Evolutionary conservation across 75 land plant species (phyloP), one percentile per base, ranked within the genome.

Genomic region (Isoetes taiwanensis): DNA sequence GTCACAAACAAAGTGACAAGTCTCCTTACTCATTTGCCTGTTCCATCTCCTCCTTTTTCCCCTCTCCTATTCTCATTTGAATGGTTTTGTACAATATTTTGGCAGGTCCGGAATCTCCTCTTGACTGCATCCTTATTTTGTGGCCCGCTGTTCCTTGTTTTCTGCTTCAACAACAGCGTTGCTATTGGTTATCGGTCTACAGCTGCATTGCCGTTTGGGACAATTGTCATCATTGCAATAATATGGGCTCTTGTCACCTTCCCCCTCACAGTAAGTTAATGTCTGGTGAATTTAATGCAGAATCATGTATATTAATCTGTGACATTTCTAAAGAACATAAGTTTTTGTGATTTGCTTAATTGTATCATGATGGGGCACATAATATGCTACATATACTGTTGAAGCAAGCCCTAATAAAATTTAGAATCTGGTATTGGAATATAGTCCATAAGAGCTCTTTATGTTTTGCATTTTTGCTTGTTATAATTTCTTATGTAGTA

Each of bases 211-310:
- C 85, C 88, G 30, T 80, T 81, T 46, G 79, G 74, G 26, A 78
- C 81, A 3, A 78, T 78, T 20, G 40, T 78, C n/a, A 68, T 78
- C 34, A 78, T 83, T 46, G 62, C 74, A 30, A 73, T 83, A 50
- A 83, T 83, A 52, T 80, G 84, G 86, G 64, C 76, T 1, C 71
- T 84, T 5, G 84, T 84, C 3, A 81, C 88, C 30, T 84, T 74
- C 20, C 88, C 80, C 16, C 60, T 66, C 11, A 65, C 67, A n/a
- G 67, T 65, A 65, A 37, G 67, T 57, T 21, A 1, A 31, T 12
- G 6, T 59, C 24, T 63, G 0, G 12, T 37, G 9, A 37, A 37
- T 9, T 37, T 37, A 37, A 14, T 14, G 14, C 9, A 10, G 14
- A 14, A 10, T 12, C 19, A 12, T 48, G 19, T 48, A 48, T 11